Conservation (phyloP, 495 filamentous ascomycete genomes). For the Pyrenula aspistea region DNA sequence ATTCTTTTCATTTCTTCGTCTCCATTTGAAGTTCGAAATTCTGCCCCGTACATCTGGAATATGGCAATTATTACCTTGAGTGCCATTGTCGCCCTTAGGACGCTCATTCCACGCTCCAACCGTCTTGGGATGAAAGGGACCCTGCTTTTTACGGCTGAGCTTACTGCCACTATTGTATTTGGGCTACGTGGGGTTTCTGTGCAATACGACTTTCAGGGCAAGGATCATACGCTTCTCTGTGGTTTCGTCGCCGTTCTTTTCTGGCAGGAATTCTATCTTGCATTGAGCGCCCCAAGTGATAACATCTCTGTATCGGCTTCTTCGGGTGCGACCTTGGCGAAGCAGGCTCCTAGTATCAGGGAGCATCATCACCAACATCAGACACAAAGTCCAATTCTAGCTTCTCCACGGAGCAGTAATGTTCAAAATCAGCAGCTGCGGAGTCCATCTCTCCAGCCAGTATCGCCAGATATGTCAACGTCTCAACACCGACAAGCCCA, state of each 20-base stretch:
- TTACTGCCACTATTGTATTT: not conserved
- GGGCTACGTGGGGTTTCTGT: not conserved
- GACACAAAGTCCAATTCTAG: too few species aligned
- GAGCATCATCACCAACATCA: too few species aligned
- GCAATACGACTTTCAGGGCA: not conserved
- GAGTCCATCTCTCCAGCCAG: too few species aligned
- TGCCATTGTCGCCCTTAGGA: not conserved
- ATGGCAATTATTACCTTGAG: not conserved
- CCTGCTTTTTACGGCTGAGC: not conserved
- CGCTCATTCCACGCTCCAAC: not conserved
- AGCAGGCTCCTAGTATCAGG: too few species aligned
- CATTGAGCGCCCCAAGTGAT: not conserved
- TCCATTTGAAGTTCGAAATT: not conserved
- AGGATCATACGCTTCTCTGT: not conserved
- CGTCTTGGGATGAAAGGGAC: not conserved
- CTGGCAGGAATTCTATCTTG: not conserved
- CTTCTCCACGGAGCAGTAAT: too few species aligned
- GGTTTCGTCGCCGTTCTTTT: not conserved
- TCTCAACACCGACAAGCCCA: too few species aligned
- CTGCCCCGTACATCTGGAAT: not conserved
- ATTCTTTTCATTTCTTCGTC: not conserved
- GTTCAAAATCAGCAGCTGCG: too few species aligned
- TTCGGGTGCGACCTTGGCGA: too few species aligned
- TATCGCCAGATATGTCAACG: too few species aligned
- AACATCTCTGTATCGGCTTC: too few species aligned